Evolutionary conservation across 257 asterid genomes (phyloP).

Genomic region (Euphrasia confusa): DNA sequence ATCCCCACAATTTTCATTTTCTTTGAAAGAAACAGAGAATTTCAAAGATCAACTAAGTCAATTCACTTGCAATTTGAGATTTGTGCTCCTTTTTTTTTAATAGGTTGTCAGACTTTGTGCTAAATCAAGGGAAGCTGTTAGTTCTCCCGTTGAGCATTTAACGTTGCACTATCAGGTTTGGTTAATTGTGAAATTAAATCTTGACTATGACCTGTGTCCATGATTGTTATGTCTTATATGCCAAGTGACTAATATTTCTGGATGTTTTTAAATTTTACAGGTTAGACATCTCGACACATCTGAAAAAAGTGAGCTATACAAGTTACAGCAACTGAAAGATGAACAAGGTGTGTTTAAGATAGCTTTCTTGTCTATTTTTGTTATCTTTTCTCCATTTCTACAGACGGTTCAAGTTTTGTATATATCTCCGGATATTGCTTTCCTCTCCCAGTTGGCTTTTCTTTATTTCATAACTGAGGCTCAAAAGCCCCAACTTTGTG

Average conservation of each 20-base stretch:
- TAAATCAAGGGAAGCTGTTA: slow-evolving; percentile 97
- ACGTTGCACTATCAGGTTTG: slow-evolving; percentile 97
- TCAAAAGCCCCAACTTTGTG: too few relatives aligned
- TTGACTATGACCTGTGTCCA: slow-evolving; percentile 9
- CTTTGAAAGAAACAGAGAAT: not conserved
- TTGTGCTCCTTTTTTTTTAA: slow-evolving; percentile 2
- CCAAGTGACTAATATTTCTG: not conserved
- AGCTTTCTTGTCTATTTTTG: not conserved
- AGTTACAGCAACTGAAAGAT: slow-evolving; percentile 95
- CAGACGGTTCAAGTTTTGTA: too few relatives aligned
- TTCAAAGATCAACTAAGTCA: slow-evolving; percentile 3
- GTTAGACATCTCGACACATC: slow-evolving; percentile 98
- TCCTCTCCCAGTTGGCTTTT: not conserved
- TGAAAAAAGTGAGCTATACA: slow-evolving; percentile 96
- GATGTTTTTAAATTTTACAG: slow-evolving; percentile 33
- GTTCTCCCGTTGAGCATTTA: slow-evolving; percentile 96
- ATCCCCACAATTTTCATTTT: not conserved
- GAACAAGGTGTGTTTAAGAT: slow-evolving; percentile 65
- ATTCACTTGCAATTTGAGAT: slow-evolving; percentile 13
- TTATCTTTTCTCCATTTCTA: slow-evolving; percentile 3
- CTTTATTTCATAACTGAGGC: too few relatives aligned
- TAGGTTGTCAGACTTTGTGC: slow-evolving; percentile 98
- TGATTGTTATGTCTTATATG: slow-evolving; percentile 3
- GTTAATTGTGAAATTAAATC: slow-evolving; percentile 7
- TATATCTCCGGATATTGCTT: too few relatives aligned